Evolutionary conservation across 1,284 basidiomycete genomes (phyloP).

Genomic region (Sporisorium iseilematis-ciliati): DNA sequence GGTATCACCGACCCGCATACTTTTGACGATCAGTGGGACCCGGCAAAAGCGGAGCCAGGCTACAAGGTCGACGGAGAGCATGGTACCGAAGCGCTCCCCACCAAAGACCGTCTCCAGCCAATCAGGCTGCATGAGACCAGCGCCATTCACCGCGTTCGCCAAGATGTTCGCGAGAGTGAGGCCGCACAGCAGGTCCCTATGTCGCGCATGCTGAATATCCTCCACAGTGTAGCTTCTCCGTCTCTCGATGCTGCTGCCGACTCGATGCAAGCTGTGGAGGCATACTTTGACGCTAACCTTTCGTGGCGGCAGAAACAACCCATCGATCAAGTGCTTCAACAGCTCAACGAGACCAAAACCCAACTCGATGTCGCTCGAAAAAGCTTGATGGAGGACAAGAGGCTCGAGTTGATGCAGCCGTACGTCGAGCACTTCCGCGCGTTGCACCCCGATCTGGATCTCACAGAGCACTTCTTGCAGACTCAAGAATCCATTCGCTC

Average conservation of each 20-base stretch:
- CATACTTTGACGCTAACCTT: constrained; percentile 63
- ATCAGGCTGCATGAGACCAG: constrained; percentile 69
- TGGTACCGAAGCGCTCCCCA: constrained; percentile 63
- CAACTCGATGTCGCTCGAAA: constrained; percentile 35
- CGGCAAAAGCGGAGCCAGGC: constrained; percentile 17
- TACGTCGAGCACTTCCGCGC: constrained; percentile 50
- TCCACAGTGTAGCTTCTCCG: constrained; percentile 70
- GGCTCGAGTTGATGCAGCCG: constrained; percentile 73
- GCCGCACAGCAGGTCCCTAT: constrained; percentile 71
- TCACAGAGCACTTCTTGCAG: constrained; percentile 39
- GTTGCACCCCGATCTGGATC: constrained; percentile 37
- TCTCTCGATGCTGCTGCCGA: constrained; percentile 69
- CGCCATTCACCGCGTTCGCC: constrained; percentile 66
- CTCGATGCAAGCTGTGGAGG: constrained; percentile 70
- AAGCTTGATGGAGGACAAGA: constrained; percentile 70
- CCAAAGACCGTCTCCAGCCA: constrained; percentile 52
- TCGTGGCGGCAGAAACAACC: constrained; percentile 49
- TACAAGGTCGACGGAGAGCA: constrained; percentile 53
- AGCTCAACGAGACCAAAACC: constrained; percentile 70
- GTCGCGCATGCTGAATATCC: constrained; percentile 73
- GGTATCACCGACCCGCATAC: constrained; percentile 28
- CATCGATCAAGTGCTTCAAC: constrained; percentile 48
- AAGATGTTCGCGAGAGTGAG: constrained; percentile 71
- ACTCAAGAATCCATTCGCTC: constrained; percentile 29
- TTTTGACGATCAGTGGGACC: constrained; percentile 22